Conservation (phyloP, 495 filamentous ascomycete genomes). For the Talaromyces borbonicus region DNA sequence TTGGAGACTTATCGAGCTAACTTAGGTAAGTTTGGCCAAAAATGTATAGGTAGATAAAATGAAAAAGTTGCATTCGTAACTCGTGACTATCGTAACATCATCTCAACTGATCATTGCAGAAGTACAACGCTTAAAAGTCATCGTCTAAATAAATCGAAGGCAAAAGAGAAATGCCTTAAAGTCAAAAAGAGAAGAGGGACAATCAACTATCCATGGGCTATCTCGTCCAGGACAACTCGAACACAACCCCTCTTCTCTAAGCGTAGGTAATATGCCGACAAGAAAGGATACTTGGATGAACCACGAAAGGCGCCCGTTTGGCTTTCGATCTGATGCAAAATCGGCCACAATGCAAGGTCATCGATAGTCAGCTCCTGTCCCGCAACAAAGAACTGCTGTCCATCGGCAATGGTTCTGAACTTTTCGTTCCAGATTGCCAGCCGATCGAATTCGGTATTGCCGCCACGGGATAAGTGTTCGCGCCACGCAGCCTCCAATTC, state of each 20-base stretch:
- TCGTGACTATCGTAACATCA: constrained; percentile 3
- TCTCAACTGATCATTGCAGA: background rate
- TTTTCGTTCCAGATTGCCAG: constrained; percentile 41
- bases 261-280: constrained; percentile 44
- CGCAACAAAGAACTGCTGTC: constrained; percentile 46
- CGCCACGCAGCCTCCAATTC: constrained; percentile 25
- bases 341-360: constrained; percentile 65
- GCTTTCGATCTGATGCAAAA: constrained; percentile 49
- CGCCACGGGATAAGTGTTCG: constrained; percentile 8
- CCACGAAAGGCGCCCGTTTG: constrained; percentile 17
- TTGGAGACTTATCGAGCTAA: no score
- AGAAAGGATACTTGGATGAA: constrained; percentile 24
- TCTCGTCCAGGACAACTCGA: constrained; percentile 31
- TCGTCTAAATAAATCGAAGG: background rate
- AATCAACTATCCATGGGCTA: background rate
- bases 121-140: background rate
- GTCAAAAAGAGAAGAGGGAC: background rate
- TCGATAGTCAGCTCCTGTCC: constrained; percentile 47
- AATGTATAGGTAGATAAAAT: background rate
- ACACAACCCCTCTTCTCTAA: constrained; percentile 41
- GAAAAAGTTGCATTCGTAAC: background rate
- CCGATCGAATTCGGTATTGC: constrained; percentile 4
- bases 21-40: no score
- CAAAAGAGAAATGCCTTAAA: background rate
- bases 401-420: constrained; percentile 20